Evolutionary conservation across 2,329 filamentous ascomycete species (phyloP), one percentile per base, ranked within the genome.

Genomic region (Furcasterigmium furcatum): DNA sequence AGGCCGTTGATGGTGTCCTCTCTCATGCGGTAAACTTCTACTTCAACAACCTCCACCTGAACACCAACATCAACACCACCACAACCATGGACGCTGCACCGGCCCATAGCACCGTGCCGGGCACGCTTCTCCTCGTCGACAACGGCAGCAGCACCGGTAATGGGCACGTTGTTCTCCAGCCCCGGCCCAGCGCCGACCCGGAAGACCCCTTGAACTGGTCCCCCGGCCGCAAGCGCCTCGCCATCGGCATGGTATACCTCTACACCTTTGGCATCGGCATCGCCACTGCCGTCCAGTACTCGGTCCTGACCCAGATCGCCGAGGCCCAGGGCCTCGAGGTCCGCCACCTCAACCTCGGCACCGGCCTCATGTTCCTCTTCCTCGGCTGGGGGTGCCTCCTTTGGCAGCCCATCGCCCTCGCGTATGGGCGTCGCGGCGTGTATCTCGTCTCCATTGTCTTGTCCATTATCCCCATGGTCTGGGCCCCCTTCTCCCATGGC

Each of bases 331-430:
- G 59, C 3, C 54, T 78, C 14, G 69, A 66, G 0, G 48, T 75
- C 2, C 58, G 56, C 4, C 64, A 72, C 34, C 53, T 78, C n/a
- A 75, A 76, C 48, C 62, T 65, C 32, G 75, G 74, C 2, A 77
- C 72, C 0, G 67, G 67, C 0, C 66, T 63, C 46, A 68, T 68
- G 66, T 71, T 70, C 25, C 55, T 76, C 3, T 58, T 75, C n/a
- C 67, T 76, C 20, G 73, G 74, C 4, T 77, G 72, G 73, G 73
- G 72, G 0, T 68, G 70, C 50, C 56, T 79, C 3, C 60, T 79
- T 35, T 77, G 71, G 69, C 75, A 79, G 51, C 74, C 76, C 3
- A 54, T 79, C 24, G 76, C 76, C 0, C 55, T 78, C 16, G 70
- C 71, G 40, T 77, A 74, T 48, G 76, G 76, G n/a, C 70, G 75